Evolutionary conservation across 2,329 filamentous ascomycete species (phyloP).

Genomic region (Fusarium sambucinum): DNA sequence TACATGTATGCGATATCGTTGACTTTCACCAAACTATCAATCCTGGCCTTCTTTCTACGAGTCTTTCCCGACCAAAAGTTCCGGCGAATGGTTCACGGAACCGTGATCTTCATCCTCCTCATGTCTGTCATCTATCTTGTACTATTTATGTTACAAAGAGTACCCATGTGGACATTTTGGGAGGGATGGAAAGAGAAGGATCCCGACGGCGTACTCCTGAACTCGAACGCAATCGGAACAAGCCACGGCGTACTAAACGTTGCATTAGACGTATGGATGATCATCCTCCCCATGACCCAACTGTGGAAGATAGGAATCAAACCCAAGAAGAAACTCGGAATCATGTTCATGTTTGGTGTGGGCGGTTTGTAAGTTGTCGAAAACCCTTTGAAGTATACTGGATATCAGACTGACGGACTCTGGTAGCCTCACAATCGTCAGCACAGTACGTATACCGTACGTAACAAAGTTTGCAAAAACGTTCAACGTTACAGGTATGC

Average conservation of each 20-base stretch:
- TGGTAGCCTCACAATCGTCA: conserved; percentile 2
- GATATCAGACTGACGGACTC: fast-evolving
- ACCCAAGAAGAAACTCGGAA: conserved; percentile 3
- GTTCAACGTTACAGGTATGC: neutral
- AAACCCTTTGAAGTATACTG: fast-evolving
- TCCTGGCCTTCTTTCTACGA: conserved; percentile 13
- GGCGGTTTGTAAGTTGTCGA: neutral
- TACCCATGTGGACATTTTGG: neutral
- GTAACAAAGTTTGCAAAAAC: neutral
- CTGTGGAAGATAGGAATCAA: neutral
- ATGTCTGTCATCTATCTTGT: fast-evolving
- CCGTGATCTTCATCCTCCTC: fast-evolving
- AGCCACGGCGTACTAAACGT: conserved; percentile 3
- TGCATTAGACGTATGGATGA: conserved; percentile 23
- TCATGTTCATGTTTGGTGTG: conserved; percentile 18
- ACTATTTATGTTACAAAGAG: neutral
- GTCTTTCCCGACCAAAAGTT: conserved; percentile 8
- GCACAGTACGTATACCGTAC: neutral
- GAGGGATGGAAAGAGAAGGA: conserved; percentile 8
- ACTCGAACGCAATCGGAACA: neutral
- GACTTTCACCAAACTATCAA: neutral
- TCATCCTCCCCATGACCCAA: conserved; percentile 9
- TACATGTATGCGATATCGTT: neutral
- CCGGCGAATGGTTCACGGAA: neutral
- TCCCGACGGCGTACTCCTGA: neutral